Evolutionary conservation across 177 flowering plant species (phyloP), one percentile per base, ranked within the genome.

Genomic region (Telopea speciosissima): DNA sequence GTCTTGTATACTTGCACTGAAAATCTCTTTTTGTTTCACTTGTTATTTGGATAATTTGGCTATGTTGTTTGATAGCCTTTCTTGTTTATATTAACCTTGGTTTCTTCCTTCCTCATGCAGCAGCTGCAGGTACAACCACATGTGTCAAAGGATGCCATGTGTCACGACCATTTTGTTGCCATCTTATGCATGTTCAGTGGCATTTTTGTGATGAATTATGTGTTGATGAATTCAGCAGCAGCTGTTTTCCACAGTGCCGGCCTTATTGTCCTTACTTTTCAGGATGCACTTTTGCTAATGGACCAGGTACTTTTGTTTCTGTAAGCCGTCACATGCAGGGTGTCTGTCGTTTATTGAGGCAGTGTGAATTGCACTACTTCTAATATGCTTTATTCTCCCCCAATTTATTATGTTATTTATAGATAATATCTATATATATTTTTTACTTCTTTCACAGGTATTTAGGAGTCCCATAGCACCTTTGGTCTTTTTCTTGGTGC

Each of bases 211-310:
- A 90, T 86, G 70, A 93, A 86, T 79, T 87, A 81, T 81, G 82
- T 82, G 76, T 77, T 93, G 76, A 85, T 96, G 87, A 87, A 79
- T 77, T 83, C 90, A 5, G 95, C 99, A 21, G 96, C 91, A 61
- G 84, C 83, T 68, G 84, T 81, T 28, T 96, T 89, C 79, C 81
- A 91, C 71, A 80, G 85, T 77, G 73, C 88, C 0, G 96, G 94
- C 62, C 88, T 91, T 75, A 79, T 79, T 70, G 76, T 87, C 77
- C 85, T 86, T 66, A 90, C 90, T 25, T 88, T 89, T 78, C 96
- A 91, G 71, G 99, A 96, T 78, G 87, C 88, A n/a, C 64, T 90
- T 75, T 80, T 92, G 44, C 80, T 92, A 66, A 71, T 88, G 79
- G 97, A 90, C 69, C 98, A 90, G 99, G 98, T 93, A 58, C 58